Evolutionary conservation across 352 stramenopile species (phyloP).

Genomic region (Phytopythium aichiense): DNA sequence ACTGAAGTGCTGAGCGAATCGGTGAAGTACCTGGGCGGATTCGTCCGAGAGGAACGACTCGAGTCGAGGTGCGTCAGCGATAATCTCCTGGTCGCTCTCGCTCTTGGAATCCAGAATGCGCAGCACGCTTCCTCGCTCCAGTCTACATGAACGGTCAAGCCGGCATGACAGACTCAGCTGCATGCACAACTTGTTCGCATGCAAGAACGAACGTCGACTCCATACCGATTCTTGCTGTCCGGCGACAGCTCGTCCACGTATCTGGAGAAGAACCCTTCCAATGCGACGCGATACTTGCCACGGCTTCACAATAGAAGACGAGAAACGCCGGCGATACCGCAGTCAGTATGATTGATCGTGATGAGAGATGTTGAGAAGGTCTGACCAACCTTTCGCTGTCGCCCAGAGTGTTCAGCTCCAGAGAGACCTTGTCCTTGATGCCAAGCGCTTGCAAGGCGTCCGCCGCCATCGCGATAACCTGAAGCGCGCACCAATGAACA

Average conservation of each 20-base stretch:
- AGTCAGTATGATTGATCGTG: neutral
- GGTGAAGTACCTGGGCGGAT: constrained; percentile 31
- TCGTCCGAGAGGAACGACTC: constrained; percentile 61
- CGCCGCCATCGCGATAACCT: constrained; percentile 80
- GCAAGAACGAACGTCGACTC: neutral
- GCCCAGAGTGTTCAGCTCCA: constrained; percentile 83
- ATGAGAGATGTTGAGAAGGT: neutral
- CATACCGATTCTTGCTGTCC: constrained; percentile 70
- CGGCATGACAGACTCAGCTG: neutral
- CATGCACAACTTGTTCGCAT: neutral
- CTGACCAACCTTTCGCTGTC: constrained; percentile 60
- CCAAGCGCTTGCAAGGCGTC: constrained; percentile 50
- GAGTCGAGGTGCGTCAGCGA: constrained; percentile 62
- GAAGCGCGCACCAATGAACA: neutral
- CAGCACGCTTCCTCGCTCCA: constrained; percentile 80
- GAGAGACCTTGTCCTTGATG: constrained; percentile 50
- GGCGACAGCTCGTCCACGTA: constrained; percentile 62
- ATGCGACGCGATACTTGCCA: constrained; percentile 53
- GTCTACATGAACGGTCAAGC: constrained; percentile 18
- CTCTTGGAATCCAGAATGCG: constrained; percentile 87
- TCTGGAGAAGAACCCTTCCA: constrained; percentile 61
- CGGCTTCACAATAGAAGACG: constrained; percentile 29
- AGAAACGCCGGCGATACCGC: neutral
- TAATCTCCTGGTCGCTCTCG: constrained; percentile 57
- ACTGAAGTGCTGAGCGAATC: neutral